phyloP scores from a whole-genome alignment of 1,284 basidiomycete species.

The Ustilago curta region DNA sequence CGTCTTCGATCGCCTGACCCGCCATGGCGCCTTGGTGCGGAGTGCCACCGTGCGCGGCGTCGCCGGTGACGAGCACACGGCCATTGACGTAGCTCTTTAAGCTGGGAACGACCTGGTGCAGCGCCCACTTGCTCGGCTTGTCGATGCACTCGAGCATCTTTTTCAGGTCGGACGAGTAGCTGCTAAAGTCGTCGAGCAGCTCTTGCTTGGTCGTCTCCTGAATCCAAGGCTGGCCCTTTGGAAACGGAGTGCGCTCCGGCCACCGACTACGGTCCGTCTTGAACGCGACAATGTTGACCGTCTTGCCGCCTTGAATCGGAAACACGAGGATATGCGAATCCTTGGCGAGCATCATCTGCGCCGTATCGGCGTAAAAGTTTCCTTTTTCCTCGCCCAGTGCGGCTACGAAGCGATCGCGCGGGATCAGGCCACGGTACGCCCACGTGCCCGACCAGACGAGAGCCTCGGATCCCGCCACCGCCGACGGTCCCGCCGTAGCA shows the following conservation, averaged over 20 bases:
- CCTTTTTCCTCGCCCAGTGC: conserved; percentile 48
- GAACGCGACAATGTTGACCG: conserved; percentile 76
- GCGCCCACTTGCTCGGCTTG: conserved; percentile 75
- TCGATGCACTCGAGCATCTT: conserved; percentile 72
- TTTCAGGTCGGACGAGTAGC: conserved; percentile 73
- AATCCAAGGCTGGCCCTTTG: conserved; percentile 72
- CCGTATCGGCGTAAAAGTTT: conserved; percentile 47
- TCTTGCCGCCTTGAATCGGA: conserved; percentile 71
- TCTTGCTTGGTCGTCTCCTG: conserved; percentile 71
- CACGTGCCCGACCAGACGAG: conserved; percentile 62
- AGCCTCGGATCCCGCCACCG: conserved; percentile 27
- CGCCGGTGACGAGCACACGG: conserved; percentile 74
- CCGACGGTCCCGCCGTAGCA: conserved; percentile 26
- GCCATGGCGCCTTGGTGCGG: conserved; percentile 77
- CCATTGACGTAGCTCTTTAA: conserved; percentile 73
- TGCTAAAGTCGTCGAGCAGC: conserved; percentile 72
- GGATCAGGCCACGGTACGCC: conserved; percentile 61
- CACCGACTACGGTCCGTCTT: conserved; percentile 71
- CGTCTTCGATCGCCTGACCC: conserved; percentile 77
- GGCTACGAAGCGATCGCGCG: conserved; percentile 47
- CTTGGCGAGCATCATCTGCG: conserved; percentile 60
- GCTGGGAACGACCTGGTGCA: conserved; percentile 74
- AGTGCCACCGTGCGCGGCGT: conserved; percentile 76
- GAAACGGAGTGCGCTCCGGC: conserved; percentile 62
- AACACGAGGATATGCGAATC: conserved; percentile 74